Evolutionary conservation across 2,329 filamentous ascomycete species (phyloP).

Genomic region (Kalmusia sp.): DNA sequence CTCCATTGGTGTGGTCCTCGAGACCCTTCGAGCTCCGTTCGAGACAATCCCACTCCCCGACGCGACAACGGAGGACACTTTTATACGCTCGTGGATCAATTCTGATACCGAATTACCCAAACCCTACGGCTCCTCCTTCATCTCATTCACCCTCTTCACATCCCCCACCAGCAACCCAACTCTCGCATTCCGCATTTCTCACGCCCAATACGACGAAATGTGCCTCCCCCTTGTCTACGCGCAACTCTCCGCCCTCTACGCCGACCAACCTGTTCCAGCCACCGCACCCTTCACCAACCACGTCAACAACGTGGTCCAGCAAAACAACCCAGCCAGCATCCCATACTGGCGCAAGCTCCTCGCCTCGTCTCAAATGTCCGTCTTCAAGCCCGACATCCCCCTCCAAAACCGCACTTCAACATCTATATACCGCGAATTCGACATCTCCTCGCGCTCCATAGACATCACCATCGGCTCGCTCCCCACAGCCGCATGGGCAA

Average conservation of each 20-base stretch:
- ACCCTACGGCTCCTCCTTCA: slow-evolving; percentile 60
- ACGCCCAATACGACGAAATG: slow-evolving; percentile 74
- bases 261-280: slow-evolving; percentile 37
- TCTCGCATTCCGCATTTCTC: slow-evolving; percentile 69
- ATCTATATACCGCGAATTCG: slow-evolving; percentile 41
- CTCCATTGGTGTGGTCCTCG: slow-evolving; percentile 65
- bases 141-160: slow-evolving; percentile 57
- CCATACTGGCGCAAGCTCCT: slow-evolving; percentile 69
- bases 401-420: slow-evolving; percentile 35
- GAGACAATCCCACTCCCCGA: slow-evolving; percentile 46
- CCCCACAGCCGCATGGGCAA: slow-evolving; percentile 71
- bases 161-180: slow-evolving; percentile 61
- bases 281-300: slow-evolving; percentile 56
- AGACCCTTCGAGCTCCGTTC: slow-evolving; percentile 60
- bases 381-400: slow-evolving; percentile 42
- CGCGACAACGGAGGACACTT: slow-evolving; percentile 59
- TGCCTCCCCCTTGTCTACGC: slow-evolving; percentile 68
- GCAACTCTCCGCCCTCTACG: slow-evolving; percentile 65
- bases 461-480: slow-evolving; percentile 70
- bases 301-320: slow-evolving; percentile 48
- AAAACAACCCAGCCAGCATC: slow-evolving; percentile 56
- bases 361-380: slow-evolving; percentile 58
- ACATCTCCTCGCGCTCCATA: slow-evolving; percentile 52
- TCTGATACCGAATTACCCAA: slow-evolving; percentile 64
- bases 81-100: slow-evolving; percentile 61